Evolutionary conservation across 1,284 basidiomycete species (phyloP).

Genomic region (Papiliotrema laurentii): DNA sequence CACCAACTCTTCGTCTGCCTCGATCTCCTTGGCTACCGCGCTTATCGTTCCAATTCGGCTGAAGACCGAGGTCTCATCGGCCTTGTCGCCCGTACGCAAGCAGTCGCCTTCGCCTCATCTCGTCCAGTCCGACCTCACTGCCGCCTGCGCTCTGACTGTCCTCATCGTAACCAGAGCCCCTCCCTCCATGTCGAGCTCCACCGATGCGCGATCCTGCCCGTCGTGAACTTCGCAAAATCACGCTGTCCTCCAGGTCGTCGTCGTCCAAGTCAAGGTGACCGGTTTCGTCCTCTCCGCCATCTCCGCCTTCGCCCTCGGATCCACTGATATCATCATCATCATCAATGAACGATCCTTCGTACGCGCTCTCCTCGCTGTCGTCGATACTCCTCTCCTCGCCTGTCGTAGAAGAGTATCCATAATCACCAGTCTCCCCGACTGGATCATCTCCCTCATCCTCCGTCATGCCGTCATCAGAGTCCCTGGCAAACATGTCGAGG

Average conservation of each 20-base stretch:
- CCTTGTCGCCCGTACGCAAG: too few species aligned
- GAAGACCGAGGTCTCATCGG: too few species aligned
- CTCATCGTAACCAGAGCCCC: neutral
- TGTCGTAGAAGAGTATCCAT: neutral
- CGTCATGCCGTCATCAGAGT: constrained; percentile 7
- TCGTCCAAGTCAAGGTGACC: neutral
- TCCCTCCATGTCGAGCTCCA: neutral
- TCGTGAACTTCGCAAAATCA: too few species aligned
- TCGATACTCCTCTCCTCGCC: neutral
- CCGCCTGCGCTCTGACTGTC: neutral
- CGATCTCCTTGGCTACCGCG: too few species aligned
- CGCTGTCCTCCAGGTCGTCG: neutral
- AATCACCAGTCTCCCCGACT: constrained; percentile 6
- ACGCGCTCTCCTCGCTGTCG: neutral
- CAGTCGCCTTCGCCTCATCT: too few species aligned
- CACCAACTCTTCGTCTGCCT: too few species aligned
- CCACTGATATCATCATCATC: too few species aligned
- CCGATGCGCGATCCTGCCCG: too few species aligned
- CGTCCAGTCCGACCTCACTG: neutral
- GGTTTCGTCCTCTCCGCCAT: neutral
- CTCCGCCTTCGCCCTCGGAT: neutral
- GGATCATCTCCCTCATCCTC: constrained; percentile 2
- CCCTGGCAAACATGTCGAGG: constrained; percentile 5
- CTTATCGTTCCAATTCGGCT: too few species aligned
- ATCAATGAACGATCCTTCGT: constrained; percentile 10